These are phyloP conservation scores for Elsinoe arachidis DNA, from an alignment of 2,329 filamentous ascomycete genomes.

Conservation along the genomic window DNA sequence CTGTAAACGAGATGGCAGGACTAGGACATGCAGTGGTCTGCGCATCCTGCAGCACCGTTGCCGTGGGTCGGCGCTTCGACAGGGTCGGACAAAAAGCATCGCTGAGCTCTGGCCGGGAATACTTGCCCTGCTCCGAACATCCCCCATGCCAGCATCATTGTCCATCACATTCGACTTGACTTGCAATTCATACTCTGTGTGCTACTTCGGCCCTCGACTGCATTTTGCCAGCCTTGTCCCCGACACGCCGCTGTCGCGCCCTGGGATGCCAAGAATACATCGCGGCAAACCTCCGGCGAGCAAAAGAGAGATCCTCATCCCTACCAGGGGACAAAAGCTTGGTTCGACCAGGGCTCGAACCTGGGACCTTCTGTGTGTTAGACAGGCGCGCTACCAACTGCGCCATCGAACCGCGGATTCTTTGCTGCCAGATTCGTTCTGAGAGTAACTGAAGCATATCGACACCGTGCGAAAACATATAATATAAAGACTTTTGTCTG, in stretches of 20 bases:
- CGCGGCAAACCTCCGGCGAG: background rate
- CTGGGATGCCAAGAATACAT: too few relatives aligned
- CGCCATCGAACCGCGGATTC: background rate
- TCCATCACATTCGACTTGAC: too few relatives aligned
- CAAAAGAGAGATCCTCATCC: background rate
- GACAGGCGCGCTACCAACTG: slow-evolving; percentile 7
- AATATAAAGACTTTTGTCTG: too few relatives aligned
- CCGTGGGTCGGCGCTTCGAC: background rate
- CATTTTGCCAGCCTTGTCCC: too few relatives aligned
- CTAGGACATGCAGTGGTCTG: background rate
- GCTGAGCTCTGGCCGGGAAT: too few relatives aligned
- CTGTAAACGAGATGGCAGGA: background rate
- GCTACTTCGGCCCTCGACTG: too few relatives aligned
- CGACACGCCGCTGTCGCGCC: too few relatives aligned
- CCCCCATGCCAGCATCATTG: too few relatives aligned
- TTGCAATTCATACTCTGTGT: too few relatives aligned
- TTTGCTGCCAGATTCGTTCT: background rate
- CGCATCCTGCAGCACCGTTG: too few relatives aligned
- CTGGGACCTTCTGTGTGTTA: slow-evolving; percentile 8
- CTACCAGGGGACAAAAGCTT: background rate
- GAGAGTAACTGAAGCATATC: background rate
- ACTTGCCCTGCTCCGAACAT: too few relatives aligned
- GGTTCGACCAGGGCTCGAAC: background rate
- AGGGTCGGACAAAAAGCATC: background rate
- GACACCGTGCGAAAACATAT: too few relatives aligned